Conservation (phyloP, 306 rosid species). For the Lathyrus aphaca region DNA sequence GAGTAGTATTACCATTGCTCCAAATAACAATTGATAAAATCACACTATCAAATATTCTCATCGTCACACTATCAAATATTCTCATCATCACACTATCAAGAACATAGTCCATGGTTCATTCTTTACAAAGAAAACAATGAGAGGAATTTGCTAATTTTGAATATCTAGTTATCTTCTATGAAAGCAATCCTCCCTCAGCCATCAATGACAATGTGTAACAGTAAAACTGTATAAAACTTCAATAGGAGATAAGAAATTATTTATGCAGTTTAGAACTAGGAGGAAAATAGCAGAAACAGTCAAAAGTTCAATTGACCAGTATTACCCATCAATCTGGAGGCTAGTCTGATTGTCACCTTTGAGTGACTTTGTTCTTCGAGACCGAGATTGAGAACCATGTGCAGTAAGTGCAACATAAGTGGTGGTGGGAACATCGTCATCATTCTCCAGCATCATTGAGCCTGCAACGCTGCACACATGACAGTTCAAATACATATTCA, state of each 20-base stretch:
- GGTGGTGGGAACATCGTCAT: conserved; percentile 85
- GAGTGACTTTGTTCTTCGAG: conserved; percentile 89
- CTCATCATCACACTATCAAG: not conserved
- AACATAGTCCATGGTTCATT: conserved; percentile 14
- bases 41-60: conserved; percentile 8
- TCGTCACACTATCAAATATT: conserved; percentile 10
- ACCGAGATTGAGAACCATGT: conserved; percentile 74
- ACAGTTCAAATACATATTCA: conserved; percentile 37
- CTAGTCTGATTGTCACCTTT: conserved; percentile 78
- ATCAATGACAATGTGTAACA: conserved; percentile 26
- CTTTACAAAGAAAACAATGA: conserved; percentile 18
- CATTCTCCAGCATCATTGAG: conserved; percentile 70
- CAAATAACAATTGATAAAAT: conserved; percentile 22
- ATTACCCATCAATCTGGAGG: conserved; percentile 83
- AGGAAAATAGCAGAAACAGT: conserved; percentile 37
- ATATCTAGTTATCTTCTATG: conserved; percentile 5
- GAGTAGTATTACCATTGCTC: conserved; percentile 4
- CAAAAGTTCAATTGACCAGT: conserved; percentile 39
- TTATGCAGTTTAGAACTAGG: conserved; percentile 17
- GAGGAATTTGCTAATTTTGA: conserved; percentile 18
- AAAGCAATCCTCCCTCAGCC: conserved; percentile 21
- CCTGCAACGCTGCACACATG: conserved; percentile 67
- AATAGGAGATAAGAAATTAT: conserved; percentile 1
- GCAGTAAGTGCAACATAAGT: conserved; percentile 69
- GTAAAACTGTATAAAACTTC: conserved; percentile 22